Base-by-base conservation (phyloP, 805 yeast species). In the Scheffersomyces ergatensis region DNA sequence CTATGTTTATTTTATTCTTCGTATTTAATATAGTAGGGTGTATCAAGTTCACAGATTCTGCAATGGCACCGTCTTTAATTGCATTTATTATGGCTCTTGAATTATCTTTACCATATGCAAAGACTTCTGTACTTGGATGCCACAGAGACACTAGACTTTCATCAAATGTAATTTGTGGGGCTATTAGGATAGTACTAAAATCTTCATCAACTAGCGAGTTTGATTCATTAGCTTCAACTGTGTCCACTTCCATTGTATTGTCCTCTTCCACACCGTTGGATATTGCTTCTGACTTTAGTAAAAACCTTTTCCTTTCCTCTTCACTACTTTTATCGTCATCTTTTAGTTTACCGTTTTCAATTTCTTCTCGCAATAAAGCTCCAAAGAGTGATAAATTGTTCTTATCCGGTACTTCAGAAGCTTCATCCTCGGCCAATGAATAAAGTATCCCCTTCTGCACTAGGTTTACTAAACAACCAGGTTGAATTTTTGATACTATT, bases 401-500 rank as follows among this genome's bases (percentile, higher is more conserved):
- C 23, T 45, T 44, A 12, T 39, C 38, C 15, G 42, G 34, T 14
- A 47, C 50, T 30, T 52, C 49, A 3, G 48, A 45, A 13, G 49
- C 76, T 33, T 82, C 58, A 3, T 77, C 72, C 54, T 87, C 90
- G 15, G 84, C 78, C 46, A 86, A 79, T n/a, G 82, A 66, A 57
- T 83, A 87, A 35, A 89, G 71, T 14, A 90, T 78, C 2, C 98
- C 98, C 57, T 82, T 85, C 52, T 92, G 97, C 0, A 92, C 82
- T 33, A 92, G 65, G 53, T 79, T 78, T 11, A 92, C 95, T 23
- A 92, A 67, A 50, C 86, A 78, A 1, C 97, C 97, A 2, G 85
- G 72, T n/a, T 88, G 85, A 16, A 87, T 77, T 35, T 67, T 63
- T 6, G 65, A 65, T 17, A 63, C 42, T 1, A 76, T 67, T 45